These are phyloP conservation scores for Musa beccarii DNA, from an alignment of 176 grass and related monocot genomes.

Conservation along the genomic window DNA sequence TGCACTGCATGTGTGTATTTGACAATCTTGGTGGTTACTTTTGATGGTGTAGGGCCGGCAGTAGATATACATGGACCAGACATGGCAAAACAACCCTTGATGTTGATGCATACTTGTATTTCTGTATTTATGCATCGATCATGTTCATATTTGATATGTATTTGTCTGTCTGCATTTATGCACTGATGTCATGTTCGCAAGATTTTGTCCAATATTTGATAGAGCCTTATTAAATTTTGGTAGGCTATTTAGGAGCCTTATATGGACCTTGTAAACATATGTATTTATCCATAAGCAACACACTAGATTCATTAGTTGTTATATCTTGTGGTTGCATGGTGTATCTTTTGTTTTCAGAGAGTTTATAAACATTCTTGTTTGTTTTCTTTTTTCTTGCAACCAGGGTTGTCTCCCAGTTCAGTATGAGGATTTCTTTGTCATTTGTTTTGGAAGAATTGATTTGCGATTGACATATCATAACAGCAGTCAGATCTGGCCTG, in stretches of 20 bases:
- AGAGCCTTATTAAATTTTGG: neutral
- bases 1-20: neutral
- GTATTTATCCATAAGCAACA: neutral
- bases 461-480: constrained; percentile 56
- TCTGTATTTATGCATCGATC: neutral
- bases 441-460: constrained; percentile 79
- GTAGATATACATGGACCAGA: neutral
- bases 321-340: neutral
- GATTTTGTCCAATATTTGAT: neutral
- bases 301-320: neutral
- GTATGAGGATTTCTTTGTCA: constrained; percentile 77
- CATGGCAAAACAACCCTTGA: neutral
- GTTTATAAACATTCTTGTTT: neutral
- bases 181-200: neutral
- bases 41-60: no score
- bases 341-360: neutral
- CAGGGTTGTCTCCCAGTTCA: constrained; percentile 81
- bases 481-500: constrained; percentile 67
- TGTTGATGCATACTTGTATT: neutral
- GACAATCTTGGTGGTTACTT: no score
- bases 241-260: neutral
- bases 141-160: neutral
- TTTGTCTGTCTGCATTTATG: neutral
- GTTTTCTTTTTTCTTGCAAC: constrained; percentile 26
- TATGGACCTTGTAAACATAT: neutral